A percentile compares a stretch with the other conserved stretches of the same genome.
phyloP scores from a whole-genome alignment of 805 yeast species.

The Saturnispora quitensis region DNA sequence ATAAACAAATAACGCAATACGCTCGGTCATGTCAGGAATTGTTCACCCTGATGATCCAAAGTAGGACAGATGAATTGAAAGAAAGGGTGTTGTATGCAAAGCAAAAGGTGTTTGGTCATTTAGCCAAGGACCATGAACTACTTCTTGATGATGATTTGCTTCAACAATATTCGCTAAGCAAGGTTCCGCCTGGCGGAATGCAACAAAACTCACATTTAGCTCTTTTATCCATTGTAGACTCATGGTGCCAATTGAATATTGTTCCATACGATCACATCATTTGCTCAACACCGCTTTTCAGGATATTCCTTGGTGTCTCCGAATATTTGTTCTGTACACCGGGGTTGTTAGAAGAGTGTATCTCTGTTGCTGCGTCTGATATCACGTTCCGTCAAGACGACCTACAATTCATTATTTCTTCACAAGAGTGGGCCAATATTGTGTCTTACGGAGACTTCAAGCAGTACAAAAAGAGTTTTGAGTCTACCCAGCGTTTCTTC shows the following conservation, averaged over 20 bases:
- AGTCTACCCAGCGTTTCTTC: conserved; percentile 74
- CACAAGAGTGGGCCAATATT: conserved; percentile 79
- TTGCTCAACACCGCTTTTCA: conserved; percentile 87
- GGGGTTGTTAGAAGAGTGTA: conserved; percentile 68
- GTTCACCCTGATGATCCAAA: conserved; percentile 73
- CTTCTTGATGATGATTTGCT: conserved; percentile 69
- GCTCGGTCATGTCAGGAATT: conserved; percentile 76
- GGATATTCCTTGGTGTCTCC: conserved; percentile 89
- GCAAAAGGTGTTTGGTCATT: conserved; percentile 65
- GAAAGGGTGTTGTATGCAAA: conserved; percentile 58
- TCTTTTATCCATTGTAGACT: conserved; percentile 82
- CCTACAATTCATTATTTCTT: conserved; percentile 84
- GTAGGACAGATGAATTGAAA: conserved; percentile 47
- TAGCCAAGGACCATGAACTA: conserved; percentile 45
- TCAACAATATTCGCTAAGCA: conserved; percentile 70
- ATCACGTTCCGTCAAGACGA: conserved; percentile 78
- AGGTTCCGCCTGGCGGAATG: conserved; percentile 55
- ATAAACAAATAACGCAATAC: conserved; percentile 82
- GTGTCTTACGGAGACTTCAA: conserved; percentile 69
- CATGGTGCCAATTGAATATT: conserved; percentile 79
- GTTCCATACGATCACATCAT: conserved; percentile 95
- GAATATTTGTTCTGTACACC: conserved; percentile 86
- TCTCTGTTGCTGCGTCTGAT: conserved; percentile 60
- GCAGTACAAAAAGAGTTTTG: conserved; percentile 63
- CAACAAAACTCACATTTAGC: conserved; percentile 87